Evolutionary conservation across 768 basidiomycete genomes (phyloP).

Genomic region (Fomitopsis serialis): DNA sequence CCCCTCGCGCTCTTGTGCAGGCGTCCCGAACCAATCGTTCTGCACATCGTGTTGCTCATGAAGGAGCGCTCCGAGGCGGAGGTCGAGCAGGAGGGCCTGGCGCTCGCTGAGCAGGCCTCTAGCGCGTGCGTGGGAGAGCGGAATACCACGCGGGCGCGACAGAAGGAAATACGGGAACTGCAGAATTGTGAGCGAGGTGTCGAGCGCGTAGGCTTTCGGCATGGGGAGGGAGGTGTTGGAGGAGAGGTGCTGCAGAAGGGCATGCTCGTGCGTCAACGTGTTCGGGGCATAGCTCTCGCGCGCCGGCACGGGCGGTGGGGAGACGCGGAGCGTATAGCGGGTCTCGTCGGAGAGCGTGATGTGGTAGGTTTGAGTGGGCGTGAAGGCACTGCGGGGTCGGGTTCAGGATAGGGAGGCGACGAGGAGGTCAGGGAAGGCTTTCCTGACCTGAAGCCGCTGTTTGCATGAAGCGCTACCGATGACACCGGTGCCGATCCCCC

Average conservation of each 20-base stretch:
- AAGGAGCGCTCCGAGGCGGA: conserved; percentile 56
- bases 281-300: conserved; percentile 16
- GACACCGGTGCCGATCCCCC: conserved; percentile 9
- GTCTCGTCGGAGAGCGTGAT: conserved; percentile 15
- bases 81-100: conserved; percentile 42
- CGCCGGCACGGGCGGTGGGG: background rate
- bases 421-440: background rate
- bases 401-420: background rate
- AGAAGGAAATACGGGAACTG: conserved; percentile 51
- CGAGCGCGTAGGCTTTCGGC: conserved; percentile 39
- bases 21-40: conserved; percentile 72
- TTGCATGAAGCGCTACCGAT: conserved; percentile 12
- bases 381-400: conserved; percentile 13
- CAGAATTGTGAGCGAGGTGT: conserved; percentile 37
- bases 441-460: background rate
- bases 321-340: conserved; percentile 16
- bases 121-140: conserved; percentile 33
- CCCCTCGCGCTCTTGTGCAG: conserved; percentile 27
- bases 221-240: conserved; percentile 42
- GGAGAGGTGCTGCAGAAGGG: conserved; percentile 15
- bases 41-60: conserved; percentile 64
- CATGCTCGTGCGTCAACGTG: conserved; percentile 17
- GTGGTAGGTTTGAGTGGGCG: conserved; percentile 21
- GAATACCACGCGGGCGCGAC: conserved; percentile 32
- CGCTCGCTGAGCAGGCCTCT: conserved; percentile 29